A percentile compares a stretch with the other conserved stretches of the same genome.
Conservation (phyloP, 371 early-diverging fungal genomes). For the Rhizomucor pusillus region DNA sequence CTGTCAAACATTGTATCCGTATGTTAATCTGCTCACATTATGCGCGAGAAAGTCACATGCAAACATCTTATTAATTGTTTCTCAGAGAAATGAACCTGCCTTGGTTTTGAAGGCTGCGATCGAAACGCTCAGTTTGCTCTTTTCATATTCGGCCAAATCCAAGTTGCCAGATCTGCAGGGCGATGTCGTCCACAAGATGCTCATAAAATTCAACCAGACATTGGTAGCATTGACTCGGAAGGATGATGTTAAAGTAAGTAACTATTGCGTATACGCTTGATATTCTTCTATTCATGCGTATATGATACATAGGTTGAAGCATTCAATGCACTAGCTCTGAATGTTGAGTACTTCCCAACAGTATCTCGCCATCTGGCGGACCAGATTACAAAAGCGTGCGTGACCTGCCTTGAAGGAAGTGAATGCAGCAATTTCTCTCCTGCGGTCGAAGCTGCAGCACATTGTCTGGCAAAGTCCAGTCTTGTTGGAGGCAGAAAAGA, state of each 20-base stretch:
- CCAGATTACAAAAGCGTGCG: conserved; percentile 48
- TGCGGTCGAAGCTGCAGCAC: conserved; percentile 32
- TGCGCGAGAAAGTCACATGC: not conserved
- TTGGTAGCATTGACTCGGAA: conserved; percentile 39
- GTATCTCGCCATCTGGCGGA: conserved; percentile 53
- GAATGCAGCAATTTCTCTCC: conserved; percentile 26
- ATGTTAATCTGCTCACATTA: conserved; percentile 16
- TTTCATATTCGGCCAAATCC: too few relatives aligned
- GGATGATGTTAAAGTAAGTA: too few relatives aligned
- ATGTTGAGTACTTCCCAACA: conserved; percentile 53
- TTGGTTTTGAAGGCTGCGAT: not conserved
- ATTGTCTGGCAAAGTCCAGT: conserved; percentile 45
- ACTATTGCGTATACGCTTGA: too few relatives aligned
- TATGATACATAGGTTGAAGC: conserved; percentile 31
- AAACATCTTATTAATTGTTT: not conserved
- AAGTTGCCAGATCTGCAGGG: too few relatives aligned
- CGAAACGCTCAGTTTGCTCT: not conserved
- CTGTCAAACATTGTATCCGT: conserved; percentile 38
- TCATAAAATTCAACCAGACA: conserved; percentile 46
- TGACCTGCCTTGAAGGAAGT: conserved; percentile 50
- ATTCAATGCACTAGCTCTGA: conserved; percentile 42
- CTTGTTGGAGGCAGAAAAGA: conserved; percentile 42
- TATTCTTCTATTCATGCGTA: too few relatives aligned
- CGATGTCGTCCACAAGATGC: too few relatives aligned
- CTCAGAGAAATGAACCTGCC: conserved; percentile 1